A percentile compares a stretch with the other conserved stretches of the same genome.
These are phyloP conservation scores for Globisporangium abappressorium DNA, from an alignment of 352 stramenopile genomes.

Conservation along the genomic window DNA sequence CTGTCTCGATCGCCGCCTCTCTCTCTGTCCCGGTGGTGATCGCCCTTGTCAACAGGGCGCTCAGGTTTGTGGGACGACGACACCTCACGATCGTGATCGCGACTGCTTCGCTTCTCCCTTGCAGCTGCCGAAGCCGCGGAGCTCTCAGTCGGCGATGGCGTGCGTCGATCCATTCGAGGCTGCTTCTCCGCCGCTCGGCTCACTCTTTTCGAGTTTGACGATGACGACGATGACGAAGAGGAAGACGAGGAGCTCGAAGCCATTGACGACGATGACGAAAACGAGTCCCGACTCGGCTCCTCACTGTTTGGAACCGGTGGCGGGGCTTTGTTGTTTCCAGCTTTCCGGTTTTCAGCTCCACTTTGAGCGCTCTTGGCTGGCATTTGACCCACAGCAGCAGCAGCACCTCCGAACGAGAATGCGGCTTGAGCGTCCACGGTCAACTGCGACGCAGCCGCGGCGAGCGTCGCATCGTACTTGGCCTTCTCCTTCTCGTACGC, in stretches of 20 bases:
- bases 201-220: conserved; percentile 10
- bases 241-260: conserved; percentile 14
- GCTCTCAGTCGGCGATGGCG: conserved; percentile 27
- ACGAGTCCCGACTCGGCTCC: conserved; percentile 20
- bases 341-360: neutral
- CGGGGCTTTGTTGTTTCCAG: conserved; percentile 4
- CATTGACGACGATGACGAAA: conserved; percentile 19
- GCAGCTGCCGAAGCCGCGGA: neutral
- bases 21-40: conserved; percentile 14
- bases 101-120: conserved; percentile 14
- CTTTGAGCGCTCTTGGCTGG: neutral
- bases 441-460: conserved; percentile 12
- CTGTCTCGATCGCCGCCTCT: conserved; percentile 29
- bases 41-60: neutral
- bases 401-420: neutral
- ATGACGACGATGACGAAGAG: conserved; percentile 13
- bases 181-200: conserved; percentile 6
- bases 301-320: neutral
- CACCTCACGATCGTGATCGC: neutral
- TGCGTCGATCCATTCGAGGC: conserved; percentile 18
- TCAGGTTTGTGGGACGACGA: neutral
- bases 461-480: conserved; percentile 24
- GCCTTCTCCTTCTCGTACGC: conserved; percentile 29
- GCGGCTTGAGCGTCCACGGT: conserved; percentile 4
- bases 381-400: neutral